phyloP scores from a whole-genome alignment of 2,329 filamentous ascomycete genomes.

The Exophiala aquamarina region DNA sequence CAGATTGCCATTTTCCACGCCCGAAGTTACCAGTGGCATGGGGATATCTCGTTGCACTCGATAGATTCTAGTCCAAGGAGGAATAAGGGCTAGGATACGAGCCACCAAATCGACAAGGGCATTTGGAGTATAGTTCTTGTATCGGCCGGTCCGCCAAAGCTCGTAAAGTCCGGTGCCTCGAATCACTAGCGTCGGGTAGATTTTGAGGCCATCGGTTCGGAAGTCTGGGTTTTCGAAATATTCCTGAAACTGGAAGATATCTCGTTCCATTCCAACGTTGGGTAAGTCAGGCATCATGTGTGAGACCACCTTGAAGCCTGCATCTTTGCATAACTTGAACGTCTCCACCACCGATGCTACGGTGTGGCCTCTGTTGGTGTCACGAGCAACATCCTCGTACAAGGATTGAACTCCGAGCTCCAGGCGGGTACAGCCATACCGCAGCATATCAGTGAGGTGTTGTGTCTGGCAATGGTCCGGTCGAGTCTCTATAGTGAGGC shows the following conservation, averaged over 20 bases:
- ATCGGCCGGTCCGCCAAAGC: conserved; percentile 92
- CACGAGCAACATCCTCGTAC: conserved; percentile 96
- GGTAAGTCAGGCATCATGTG: conserved; percentile 99
- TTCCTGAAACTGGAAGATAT: conserved; percentile 93
- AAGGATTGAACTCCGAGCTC: conserved; percentile 95
- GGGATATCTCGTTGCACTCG: conserved; percentile 97
- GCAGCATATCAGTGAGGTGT: conserved; percentile 92
- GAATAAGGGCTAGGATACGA: conserved; percentile 89
- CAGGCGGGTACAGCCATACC: conserved; percentile 94
- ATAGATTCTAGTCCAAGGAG: conserved; percentile 98
- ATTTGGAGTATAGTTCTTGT: conserved; percentile 99
- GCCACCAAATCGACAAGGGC: conserved; percentile 93
- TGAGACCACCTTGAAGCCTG: conserved; percentile 97
- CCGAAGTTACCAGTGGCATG: conserved; percentile 99
- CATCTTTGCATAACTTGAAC: conserved; percentile 95
- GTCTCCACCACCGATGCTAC: conserved; percentile 94
- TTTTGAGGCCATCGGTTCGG: conserved; percentile 94
- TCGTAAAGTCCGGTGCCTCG: conserved; percentile 95
- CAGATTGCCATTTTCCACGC: conserved; percentile 96
- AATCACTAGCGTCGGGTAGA: conserved; percentile 96
- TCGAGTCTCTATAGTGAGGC: conserved; percentile 96
- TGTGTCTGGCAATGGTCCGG: conserved; percentile 96
- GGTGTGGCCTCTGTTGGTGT: conserved; percentile 95
- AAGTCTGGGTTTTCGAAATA: conserved; percentile 98
- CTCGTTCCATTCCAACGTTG: conserved; percentile 97